phyloP scores from a whole-genome alignment of 148 eudicot genomes.

The Fallopia convolvulus region DNA sequence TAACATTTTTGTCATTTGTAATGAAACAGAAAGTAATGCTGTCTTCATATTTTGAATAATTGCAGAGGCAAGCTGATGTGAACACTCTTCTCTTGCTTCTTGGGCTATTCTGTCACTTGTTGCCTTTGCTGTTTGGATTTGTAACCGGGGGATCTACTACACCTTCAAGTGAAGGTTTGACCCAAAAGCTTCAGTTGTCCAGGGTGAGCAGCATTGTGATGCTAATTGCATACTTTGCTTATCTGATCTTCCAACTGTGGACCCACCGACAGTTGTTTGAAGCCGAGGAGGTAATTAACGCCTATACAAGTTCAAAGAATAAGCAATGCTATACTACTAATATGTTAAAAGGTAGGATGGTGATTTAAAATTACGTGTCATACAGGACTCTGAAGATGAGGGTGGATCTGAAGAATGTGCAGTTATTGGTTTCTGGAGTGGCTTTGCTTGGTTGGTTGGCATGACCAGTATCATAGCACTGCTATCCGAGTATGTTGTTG shows the following conservation, averaged over 20 bases:
- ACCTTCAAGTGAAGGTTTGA: not conserved
- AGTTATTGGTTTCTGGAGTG: constrained; percentile 79
- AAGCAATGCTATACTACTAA: not conserved
- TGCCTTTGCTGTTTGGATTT: constrained; percentile 45
- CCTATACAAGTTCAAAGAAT: not conserved
- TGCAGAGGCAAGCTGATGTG: constrained; percentile 90
- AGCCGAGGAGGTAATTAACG: constrained; percentile 38
- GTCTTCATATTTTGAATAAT: not conserved
- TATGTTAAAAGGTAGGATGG: not conserved
- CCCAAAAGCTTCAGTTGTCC: constrained; percentile 42
- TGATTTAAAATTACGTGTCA: not conserved
- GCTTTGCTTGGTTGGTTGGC: constrained; percentile 58
- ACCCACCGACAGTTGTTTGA: constrained; percentile 76
- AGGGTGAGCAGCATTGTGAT: constrained; percentile 72
- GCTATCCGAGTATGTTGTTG: constrained; percentile 78
- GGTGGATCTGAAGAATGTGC: constrained; percentile 22
- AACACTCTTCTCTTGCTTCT: constrained; percentile 56
- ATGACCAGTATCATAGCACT: constrained; percentile 74
- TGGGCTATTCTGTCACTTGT: constrained; percentile 66
- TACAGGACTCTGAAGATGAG: constrained; percentile 34
- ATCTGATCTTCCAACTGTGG: constrained; percentile 80
- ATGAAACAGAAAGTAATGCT: not conserved
- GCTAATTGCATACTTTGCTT: constrained; percentile 65
- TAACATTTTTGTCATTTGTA: not conserved
- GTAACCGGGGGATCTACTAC: not conserved